phyloP scores from a whole-genome alignment of 495 filamentous ascomycete genomes.

The Neurospora sp. region DNA sequence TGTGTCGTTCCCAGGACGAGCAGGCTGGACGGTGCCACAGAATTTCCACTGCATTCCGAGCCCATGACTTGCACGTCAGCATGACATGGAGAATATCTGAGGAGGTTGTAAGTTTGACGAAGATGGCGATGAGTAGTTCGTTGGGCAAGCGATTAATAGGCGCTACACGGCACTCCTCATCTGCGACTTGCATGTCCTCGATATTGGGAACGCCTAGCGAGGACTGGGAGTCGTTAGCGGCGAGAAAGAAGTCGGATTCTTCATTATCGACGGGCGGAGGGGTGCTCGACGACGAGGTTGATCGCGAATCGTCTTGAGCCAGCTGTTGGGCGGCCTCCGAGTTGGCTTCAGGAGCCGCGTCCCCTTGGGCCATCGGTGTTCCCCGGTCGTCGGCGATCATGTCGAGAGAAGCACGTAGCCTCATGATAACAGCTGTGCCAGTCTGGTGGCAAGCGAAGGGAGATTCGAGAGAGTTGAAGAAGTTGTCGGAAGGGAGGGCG shows the following conservation, averaged over 20 bases:
- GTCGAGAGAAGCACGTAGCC: conserved; percentile 32
- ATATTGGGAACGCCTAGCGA: conserved; percentile 72
- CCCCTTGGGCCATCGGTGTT: neutral
- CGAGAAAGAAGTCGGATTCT: conserved; percentile 85
- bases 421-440: conserved; percentile 10
- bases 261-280: conserved; percentile 69
- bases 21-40: conserved; percentile 93
- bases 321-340: conserved; percentile 1
- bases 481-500: neutral
- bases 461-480: neutral
- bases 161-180: conserved; percentile 48
- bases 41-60: conserved; percentile 81
- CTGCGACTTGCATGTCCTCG: conserved; percentile 54
- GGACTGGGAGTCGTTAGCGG: conserved; percentile 80
- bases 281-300: conserved; percentile 72
- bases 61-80: conserved; percentile 88
- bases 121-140: conserved; percentile 88
- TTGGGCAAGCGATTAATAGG: conserved; percentile 80
- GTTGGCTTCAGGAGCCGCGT: conserved; percentile 6
- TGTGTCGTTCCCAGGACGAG: conserved; percentile 69
- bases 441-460: neutral
- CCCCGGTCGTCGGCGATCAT: conserved; percentile 29
- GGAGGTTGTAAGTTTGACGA: conserved; percentile 67
- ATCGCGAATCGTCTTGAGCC: conserved; percentile 23
- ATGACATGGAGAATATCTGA: conserved; percentile 77